Evolutionary conservation across 371 early-diverging fungal species (phyloP), one percentile per base, ranked within the genome.

Genomic region (Apophysomyces trapeziformis): DNA sequence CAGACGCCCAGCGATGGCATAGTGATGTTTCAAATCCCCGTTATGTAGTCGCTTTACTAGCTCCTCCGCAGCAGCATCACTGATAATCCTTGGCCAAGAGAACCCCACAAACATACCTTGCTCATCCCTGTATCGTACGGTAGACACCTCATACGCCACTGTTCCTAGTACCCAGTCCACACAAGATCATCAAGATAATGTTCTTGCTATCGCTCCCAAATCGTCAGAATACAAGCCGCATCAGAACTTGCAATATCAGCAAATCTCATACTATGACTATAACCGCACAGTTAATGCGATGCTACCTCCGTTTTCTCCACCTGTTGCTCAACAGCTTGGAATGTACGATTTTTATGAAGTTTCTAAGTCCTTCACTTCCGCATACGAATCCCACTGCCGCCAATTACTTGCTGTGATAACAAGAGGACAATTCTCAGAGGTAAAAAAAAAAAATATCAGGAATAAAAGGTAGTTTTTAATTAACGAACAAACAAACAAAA

Each of bases 401-500:
- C 61, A 72, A 16, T 56, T 74, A 26, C 62, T 77, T 5, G 12
- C 38, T 4, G 38, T 65, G 4, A 32, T 74, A 1, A 26, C 60
- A 0, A 47, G 44, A 7, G 63, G 64, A 21, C 71, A 65, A 45
- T 50, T 64, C 8, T 56, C 57, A 4, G 36, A 61, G 39, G 60
- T 69, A 5, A 47, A n/a, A 2, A 9, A 41, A 41, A 4, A 26
- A 26, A 26, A 26, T 26, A 26, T 26, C 8, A 0, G 6, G 46
- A 43, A 0, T 14, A 18, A 45, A 1, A 45, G 6, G 32, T 26
- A 26, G 32, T 26, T 26, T 26, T 2, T 2, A 26, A 26, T 26
- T 26, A 3, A 26, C 32, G 0, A 26, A 26, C 32, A 26, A 26
- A 26, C 32, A 26, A 45, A 6, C 8, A 11, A 50, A 7, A 14